phyloP scores from a whole-genome alignment of 768 basidiomycete species.

The Lactifluus volemus region DNA sequence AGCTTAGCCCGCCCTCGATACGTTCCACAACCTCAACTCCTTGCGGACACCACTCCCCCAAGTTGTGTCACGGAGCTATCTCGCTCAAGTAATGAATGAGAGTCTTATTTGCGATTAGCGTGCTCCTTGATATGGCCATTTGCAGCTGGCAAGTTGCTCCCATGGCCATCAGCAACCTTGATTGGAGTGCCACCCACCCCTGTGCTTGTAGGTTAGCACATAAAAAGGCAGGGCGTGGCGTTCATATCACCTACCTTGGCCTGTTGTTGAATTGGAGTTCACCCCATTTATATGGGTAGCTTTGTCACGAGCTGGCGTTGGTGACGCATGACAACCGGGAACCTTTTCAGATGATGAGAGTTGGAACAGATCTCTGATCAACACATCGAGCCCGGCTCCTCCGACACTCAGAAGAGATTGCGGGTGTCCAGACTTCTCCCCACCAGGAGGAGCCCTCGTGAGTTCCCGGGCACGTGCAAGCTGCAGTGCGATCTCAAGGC shows the following conservation, averaged over 20 bases:
- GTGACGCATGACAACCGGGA: not conserved
- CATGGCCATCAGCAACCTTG: not conserved
- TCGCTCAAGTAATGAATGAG: not conserved
- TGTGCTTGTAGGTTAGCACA: not conserved
- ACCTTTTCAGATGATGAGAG: not conserved
- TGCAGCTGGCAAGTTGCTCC: not conserved
- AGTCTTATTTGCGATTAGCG: not conserved
- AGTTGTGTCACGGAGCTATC: not conserved
- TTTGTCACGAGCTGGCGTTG: not conserved
- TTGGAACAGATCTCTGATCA: constrained; percentile 15
- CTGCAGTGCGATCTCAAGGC: constrained; percentile 44
- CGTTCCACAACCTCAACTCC: not conserved
- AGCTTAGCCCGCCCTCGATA: not conserved
- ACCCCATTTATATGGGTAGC: not conserved
- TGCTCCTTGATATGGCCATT: not conserved
- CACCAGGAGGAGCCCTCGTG: not conserved
- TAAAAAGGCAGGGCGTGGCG: not conserved
- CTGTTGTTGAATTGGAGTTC: not conserved
- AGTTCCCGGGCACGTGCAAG: constrained; percentile 48
- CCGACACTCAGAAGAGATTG: not conserved
- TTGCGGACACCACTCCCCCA: not conserved
- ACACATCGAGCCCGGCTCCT: constrained; percentile 6
- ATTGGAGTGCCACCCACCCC: not conserved
- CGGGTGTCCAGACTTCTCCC: not conserved
- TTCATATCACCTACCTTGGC: constrained; percentile 10